Evolutionary conservation across 768 basidiomycete genomes (phyloP).

Genomic region (Galerina sulciceps): DNA sequence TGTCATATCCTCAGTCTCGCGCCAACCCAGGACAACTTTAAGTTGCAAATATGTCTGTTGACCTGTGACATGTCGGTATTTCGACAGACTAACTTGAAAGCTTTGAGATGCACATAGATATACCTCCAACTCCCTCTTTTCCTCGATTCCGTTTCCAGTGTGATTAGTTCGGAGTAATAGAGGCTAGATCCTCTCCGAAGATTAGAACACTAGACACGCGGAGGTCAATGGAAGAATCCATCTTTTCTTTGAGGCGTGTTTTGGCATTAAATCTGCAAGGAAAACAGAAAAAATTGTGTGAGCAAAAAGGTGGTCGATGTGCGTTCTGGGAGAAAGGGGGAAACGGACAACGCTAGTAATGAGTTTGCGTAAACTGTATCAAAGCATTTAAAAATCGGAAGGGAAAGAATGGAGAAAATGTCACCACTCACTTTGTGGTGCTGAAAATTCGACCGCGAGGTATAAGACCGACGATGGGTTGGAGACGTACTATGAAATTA

Average conservation of each 20-base stretch:
- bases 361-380: conserved; percentile 19
- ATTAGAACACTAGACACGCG: neutral
- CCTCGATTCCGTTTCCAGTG: too few species aligned
- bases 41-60: too few species aligned
- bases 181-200: neutral
- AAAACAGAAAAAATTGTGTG: neutral
- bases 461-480: conserved; percentile 14
- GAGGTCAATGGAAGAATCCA: neutral
- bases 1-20: too few species aligned
- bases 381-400: too few species aligned
- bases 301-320: neutral
- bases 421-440: conserved; percentile 9
- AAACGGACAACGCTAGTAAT: conserved; percentile 14
- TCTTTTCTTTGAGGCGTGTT: neutral
- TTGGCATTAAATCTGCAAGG: neutral
- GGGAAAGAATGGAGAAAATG: neutral
- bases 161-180: too few species aligned
- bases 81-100: too few species aligned
- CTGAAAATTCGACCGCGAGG: conserved; percentile 16
- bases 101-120: too few species aligned
- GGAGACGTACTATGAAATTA: conserved; percentile 1
- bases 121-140: too few species aligned
- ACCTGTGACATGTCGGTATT: too few species aligned
- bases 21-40: too few species aligned
- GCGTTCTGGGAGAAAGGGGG: too few species aligned